Percentiles rank a stretch among this genome's conserved stretches.
Evolutionary conservation across 768 basidiomycete species (phyloP).

Genomic region (Candolleomyces eurysporus): DNA sequence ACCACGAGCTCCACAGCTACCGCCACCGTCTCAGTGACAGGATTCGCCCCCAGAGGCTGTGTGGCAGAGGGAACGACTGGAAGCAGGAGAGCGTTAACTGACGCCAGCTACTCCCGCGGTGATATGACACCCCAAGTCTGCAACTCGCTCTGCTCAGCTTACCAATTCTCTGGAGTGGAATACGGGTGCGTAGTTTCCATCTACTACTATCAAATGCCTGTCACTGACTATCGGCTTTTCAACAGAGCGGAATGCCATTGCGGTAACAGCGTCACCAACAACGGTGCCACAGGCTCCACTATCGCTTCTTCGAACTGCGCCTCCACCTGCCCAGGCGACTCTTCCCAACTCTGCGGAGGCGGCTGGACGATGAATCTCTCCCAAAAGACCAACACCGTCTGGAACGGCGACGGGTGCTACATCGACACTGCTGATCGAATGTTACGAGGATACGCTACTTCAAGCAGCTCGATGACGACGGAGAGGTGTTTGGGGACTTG

Average conservation of each 20-base stretch:
- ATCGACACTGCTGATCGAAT: conserved; percentile 26
- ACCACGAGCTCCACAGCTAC: not conserved
- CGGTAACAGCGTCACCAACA: conserved; percentile 21
- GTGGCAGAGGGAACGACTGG: conserved; percentile 27
- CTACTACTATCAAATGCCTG: too few species aligned
- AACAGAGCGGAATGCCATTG: conserved; percentile 20
- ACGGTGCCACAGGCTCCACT: conserved; percentile 21
- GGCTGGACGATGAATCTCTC: conserved; percentile 11
- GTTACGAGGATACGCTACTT: conserved; percentile 21
- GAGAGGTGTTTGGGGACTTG: conserved; percentile 28
- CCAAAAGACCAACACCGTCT: conserved; percentile 12
- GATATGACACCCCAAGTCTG: conserved; percentile 25
- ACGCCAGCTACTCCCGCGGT: conserved; percentile 13
- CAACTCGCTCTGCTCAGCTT: conserved; percentile 21
- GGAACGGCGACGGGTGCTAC: conserved; percentile 33
- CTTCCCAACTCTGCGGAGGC: conserved; percentile 19
- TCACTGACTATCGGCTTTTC: not conserved
- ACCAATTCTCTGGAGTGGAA: conserved; percentile 24
- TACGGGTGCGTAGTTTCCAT: conserved; percentile 11
- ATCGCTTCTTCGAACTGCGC: conserved; percentile 15
- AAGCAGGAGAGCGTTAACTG: conserved; percentile 25
- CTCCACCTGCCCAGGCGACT: conserved; percentile 17
- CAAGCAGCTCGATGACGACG: conserved; percentile 27
- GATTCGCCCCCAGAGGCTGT: conserved; percentile 21
- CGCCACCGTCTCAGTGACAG: not conserved